Percentiles rank a stretch among this genome's conserved stretches.
Conservation (phyloP, 176 grass and related monocot species). For the Elymus sibiricus region DNA sequence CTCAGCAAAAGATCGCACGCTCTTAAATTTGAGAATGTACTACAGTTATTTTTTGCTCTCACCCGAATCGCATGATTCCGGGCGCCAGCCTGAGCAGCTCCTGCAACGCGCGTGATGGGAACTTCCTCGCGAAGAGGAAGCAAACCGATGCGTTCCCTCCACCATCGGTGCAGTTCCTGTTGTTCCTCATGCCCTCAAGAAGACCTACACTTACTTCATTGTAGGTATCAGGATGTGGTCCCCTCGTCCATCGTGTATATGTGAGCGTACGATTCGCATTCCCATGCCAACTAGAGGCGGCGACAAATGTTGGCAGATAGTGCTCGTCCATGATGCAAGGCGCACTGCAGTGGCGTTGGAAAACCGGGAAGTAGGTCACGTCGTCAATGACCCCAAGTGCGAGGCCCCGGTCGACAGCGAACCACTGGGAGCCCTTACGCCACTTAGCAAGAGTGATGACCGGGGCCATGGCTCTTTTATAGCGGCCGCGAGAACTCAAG, state of each 20-base stretch:
- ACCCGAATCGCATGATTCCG: not conserved
- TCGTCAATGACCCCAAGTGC: constrained; percentile 24
- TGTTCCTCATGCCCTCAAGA: not conserved
- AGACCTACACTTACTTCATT: not conserved
- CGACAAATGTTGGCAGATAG: not conserved
- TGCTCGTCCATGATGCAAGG: not conserved
- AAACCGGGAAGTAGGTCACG: constrained; percentile 37
- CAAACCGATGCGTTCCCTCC: no score
- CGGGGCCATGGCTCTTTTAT: not conserved
- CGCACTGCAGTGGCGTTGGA: not conserved
- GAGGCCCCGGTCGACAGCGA: constrained; percentile 33
- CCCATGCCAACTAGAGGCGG: not conserved
- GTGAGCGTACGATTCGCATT: not conserved
- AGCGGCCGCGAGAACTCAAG: constrained; percentile 23
- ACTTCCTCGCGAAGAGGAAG: not conserved
- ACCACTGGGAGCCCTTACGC: constrained; percentile 63
- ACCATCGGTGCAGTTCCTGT: not conserved
- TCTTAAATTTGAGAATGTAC: no score
- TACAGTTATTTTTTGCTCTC: no score
- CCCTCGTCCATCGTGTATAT: not conserved
- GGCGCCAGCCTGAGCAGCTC: not conserved
- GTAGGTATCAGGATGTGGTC: not conserved
- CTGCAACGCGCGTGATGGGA: not conserved
- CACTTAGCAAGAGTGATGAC: not conserved
- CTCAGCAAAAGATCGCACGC: no score